Base-by-base conservation (phyloP, 129 eudicot species). In the Chrysanthemum lavandulifolium region DNA sequence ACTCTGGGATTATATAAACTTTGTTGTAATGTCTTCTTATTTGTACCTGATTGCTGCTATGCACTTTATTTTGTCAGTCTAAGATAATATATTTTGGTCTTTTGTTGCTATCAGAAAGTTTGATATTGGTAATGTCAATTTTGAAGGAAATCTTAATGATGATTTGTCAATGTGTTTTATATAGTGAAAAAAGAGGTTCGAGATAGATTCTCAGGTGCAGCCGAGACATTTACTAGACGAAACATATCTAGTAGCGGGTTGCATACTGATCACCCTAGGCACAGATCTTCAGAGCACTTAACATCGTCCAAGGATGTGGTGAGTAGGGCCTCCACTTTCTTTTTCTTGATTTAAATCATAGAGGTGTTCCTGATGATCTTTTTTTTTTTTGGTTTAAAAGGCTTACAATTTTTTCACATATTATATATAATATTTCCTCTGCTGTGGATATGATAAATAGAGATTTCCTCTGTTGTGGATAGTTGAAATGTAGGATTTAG, bases 231-330 rank as follows among this genome's bases (percentile, higher is more conserved):
- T 75, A 80, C 88, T 47, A 84, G 96, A 80, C 89, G 88, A 31
- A 85, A 81, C 61, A 78, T 31, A 18, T 59, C 64, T 59, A 31
- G 64, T 59, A 59, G 64, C 36, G 64, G 64, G 64, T 59, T 59
- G 64, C 64, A 59, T 31, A 59, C 7, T 31, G 36, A 59, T 59
- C 73, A 71, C 76, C 79, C 86, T 2, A 87, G 90, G 73, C 84
- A 82, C 80, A 87, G 81, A 81, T 81, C 96, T 57, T 83, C 86
- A 15, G 90, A 87, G 56, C 82, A 69, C 60, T 78, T 74, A 16
- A 76, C 88, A 50, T 78, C 90, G 21, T 78, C 91, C 49, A 89
- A 87, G 75, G 98, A 87, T 69, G 89, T 83, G 92, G 96, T 92
- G 63, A 62, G 79, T 54, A 11, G 27, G 33, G 3, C 27, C 45